A percentile compares a stretch with the other conserved stretches of the same genome.
Conservation (phyloP, 1,284 basidiomycete genomes). For the Boletellus sp. region DNA sequence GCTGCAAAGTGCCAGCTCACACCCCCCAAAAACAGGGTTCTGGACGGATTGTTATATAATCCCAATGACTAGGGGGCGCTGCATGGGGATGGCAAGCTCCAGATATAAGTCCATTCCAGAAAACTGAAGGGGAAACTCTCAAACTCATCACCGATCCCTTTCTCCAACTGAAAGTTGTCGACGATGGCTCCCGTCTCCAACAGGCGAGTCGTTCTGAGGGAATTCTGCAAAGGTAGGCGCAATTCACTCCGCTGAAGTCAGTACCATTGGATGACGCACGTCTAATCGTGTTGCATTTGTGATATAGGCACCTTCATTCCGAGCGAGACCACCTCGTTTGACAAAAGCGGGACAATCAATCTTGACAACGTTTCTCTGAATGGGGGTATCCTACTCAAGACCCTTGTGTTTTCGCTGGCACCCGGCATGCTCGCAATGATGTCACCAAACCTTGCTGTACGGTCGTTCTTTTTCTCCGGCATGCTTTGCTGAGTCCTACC, state of each 20-base stretch:
- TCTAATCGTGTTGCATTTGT: too few species aligned
- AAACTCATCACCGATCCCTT: not conserved
- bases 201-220: not conserved
- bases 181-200: not conserved
- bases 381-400: slow-evolving; percentile 18
- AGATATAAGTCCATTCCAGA: too few species aligned
- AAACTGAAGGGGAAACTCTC: not conserved
- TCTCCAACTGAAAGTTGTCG: not conserved
- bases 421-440: slow-evolving; percentile 7
- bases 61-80: too few species aligned
- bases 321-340: slow-evolving; percentile 12
- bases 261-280: too few species aligned
- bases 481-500: not conserved
- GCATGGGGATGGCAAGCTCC: too few species aligned
- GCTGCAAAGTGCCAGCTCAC: too few species aligned
- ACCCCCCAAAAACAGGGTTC: too few species aligned
- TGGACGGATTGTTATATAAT: too few species aligned
- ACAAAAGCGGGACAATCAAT: slow-evolving; percentile 15
- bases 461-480: not conserved
- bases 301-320: slow-evolving; percentile 1
- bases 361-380: slow-evolving; percentile 12
- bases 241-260: not conserved
- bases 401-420: slow-evolving; percentile 13
- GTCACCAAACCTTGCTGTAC: slow-evolving; percentile 2
- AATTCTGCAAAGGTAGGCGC: not conserved